Evolutionary conservation across 768 basidiomycete species (phyloP).

Genomic region (Phylloporus rhodoxanthus): DNA sequence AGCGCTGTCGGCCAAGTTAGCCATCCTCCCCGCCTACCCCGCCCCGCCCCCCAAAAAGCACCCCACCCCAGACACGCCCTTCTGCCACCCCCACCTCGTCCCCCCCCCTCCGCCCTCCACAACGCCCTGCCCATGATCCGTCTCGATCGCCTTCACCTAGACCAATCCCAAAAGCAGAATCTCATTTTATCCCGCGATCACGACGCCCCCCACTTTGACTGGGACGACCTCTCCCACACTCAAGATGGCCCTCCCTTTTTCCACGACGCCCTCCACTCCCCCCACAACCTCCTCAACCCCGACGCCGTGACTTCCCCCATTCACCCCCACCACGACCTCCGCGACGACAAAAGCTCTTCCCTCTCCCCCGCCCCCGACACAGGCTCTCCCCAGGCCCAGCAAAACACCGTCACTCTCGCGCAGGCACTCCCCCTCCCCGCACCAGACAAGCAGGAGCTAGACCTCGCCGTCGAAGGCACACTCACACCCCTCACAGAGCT

Average conservation of each 20-base stretch:
- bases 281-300: slow-evolving; percentile 12
- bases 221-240: slow-evolving; percentile 29
- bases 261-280: slow-evolving; percentile 20
- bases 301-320: slow-evolving; percentile 7
- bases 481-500: slow-evolving; percentile 76
- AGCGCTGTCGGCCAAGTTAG: background rate
- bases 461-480: slow-evolving; percentile 36
- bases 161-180: slow-evolving; percentile 37
- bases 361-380: slow-evolving; percentile 51
- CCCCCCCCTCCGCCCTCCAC: background rate
- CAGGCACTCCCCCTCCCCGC: slow-evolving; percentile 16
- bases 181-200: slow-evolving; percentile 38
- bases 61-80: background rate
- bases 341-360: slow-evolving; percentile 47
- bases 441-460: slow-evolving; percentile 28
- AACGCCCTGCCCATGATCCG: slow-evolving; percentile 38
- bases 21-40: background rate
- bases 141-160: slow-evolving; percentile 46
- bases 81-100: background rate
- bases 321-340: slow-evolving; percentile 15
- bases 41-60: background rate
- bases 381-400: slow-evolving; percentile 31
- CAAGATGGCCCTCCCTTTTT: slow-evolving; percentile 22
- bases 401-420: slow-evolving; percentile 14
- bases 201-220: slow-evolving; percentile 30